Percentiles rank a stretch among this genome's conserved stretches.
These are phyloP conservation scores for Fusarium stilboides DNA, from an alignment of 2,329 filamentous ascomycete species.

Conservation along the genomic window DNA sequence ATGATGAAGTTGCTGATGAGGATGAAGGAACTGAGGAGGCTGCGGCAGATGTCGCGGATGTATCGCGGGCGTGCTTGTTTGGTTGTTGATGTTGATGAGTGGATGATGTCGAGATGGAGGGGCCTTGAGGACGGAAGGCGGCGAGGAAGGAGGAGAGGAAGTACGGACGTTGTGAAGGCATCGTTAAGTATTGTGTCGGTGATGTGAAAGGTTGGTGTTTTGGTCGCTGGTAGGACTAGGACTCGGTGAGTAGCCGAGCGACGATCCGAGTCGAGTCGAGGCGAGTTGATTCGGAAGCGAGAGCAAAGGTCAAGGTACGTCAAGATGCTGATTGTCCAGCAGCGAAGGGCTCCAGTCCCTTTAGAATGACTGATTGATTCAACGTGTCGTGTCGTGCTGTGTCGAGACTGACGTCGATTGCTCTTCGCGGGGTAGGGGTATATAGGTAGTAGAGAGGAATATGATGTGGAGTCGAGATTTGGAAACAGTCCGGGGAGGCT, in stretches of 20 bases:
- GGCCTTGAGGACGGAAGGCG: slow-evolving; percentile 64
- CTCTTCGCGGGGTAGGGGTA: slow-evolving; percentile 8
- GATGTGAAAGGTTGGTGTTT: not conserved
- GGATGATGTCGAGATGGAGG: slow-evolving; percentile 53
- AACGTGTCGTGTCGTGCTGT: slow-evolving; percentile 5
- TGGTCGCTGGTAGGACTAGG: slow-evolving; percentile 1
- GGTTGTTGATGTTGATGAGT: slow-evolving; percentile 47
- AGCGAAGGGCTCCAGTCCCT: slow-evolving; percentile 13
- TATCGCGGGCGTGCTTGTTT: slow-evolving; percentile 56
- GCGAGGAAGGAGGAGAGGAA: slow-evolving; percentile 71
- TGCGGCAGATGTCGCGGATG: slow-evolving; percentile 43
- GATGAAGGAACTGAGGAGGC: slow-evolving; percentile 46
- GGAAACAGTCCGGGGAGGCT: slow-evolving; percentile 24
- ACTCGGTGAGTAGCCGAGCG: slow-evolving; percentile 23
- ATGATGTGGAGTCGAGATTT: slow-evolving; percentile 21
- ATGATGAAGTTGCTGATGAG: slow-evolving; percentile 42
- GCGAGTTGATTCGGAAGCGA: not conserved
- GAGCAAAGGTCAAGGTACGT: not conserved
- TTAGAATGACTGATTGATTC: not conserved
- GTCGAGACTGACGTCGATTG: slow-evolving; percentile 10
- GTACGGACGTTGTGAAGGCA: slow-evolving; percentile 69
- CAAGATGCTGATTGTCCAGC: slow-evolving; percentile 9
- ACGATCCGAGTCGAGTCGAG: slow-evolving; percentile 22
- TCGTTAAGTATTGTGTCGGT: slow-evolving; percentile 40
- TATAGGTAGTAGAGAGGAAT: not conserved